phyloP scores from a whole-genome alignment of 805 yeast species.

The Priceomyces medius region DNA sequence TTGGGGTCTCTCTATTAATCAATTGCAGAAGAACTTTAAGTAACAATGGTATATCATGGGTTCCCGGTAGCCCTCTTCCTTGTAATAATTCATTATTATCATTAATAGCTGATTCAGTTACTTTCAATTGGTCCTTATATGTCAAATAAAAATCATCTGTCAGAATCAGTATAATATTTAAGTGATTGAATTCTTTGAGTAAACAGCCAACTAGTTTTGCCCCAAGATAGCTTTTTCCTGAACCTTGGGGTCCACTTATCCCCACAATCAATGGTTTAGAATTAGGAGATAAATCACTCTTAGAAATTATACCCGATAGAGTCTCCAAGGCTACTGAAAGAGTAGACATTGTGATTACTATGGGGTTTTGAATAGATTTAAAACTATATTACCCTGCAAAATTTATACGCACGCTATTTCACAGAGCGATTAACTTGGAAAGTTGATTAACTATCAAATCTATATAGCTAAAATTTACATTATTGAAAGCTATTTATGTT shows the following conservation, averaged over 20 bases:
- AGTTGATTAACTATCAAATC: not conserved
- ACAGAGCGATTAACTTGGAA: no score
- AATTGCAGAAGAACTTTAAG: constrained; percentile 31
- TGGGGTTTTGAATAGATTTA: no score
- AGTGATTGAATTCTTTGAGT: constrained; percentile 28
- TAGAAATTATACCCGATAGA: not conserved
- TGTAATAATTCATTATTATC: constrained; percentile 55
- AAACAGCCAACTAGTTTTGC: constrained; percentile 37
- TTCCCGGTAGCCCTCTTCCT: constrained; percentile 92
- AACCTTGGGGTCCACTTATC: constrained; percentile 75
- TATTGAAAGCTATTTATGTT: not conserved
- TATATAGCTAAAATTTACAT: not conserved
- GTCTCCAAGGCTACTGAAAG: not conserved
- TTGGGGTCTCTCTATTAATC: constrained; percentile 19
- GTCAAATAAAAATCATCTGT: constrained; percentile 86
- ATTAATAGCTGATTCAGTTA: constrained; percentile 32
- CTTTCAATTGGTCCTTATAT: constrained; percentile 52
- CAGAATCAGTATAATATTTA: constrained; percentile 53
- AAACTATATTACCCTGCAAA: no score
- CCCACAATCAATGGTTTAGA: constrained; percentile 51
- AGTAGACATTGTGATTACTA: not conserved
- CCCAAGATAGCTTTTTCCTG: constrained; percentile 68
- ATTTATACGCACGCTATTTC: no score
- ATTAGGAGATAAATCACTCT: not conserved
- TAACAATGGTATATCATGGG: constrained; percentile 71